Evolutionary conservation across 2,329 filamentous ascomycete genomes (phyloP), one percentile per base, ranked within the genome.

Genomic region (Paracoccidioides lutzii): DNA sequence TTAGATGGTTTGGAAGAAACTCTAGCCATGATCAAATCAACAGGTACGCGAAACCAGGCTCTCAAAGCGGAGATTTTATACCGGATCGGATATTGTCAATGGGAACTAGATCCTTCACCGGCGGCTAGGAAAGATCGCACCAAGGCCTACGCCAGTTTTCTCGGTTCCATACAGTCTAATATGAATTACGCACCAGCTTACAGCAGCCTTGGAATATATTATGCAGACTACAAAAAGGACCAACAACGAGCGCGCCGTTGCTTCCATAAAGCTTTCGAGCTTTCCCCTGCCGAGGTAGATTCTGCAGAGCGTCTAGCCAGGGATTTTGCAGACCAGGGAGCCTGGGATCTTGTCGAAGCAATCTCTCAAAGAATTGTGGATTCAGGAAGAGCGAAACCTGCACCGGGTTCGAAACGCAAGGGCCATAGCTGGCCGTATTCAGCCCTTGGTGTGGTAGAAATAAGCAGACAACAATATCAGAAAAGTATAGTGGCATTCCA

Each of bases 371-470:
- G 94, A 52, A 87, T 96, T 0, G 84, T 97, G 2, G 88, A 96
- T 59, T 96, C 91, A n/a, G 93, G 93, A 54, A 93, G 90, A 69
- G 88, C 91, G 43, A 87, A 86, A 61, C 88, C 90, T 30, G 83
- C 90, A 1, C 91, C 93, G 8, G 93, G 94, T 0, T 96, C 91
- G 0, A 95, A 94, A 76, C 85, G 87, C 63, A 91, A 88, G 70
- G 89, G 90, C 0, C 84, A 94, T 60, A 96, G 90, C 71, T 98
- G 93, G 93, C 93, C 93, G 1, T 95, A 90, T 67, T 89, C 91
- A 2, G 91, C 93, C 0, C 77, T 98, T 1, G 93, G 94, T 32
- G 89, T 95, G 14, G 91, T 95, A 0, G 89, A 97, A 69, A 80
- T 97, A 67, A 96, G 95, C 72, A 93, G 89, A 67, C 89, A 94